phyloP scores from a whole-genome alignment of 164 flowering plant genomes.

The Dillenia turbinata region DNA sequence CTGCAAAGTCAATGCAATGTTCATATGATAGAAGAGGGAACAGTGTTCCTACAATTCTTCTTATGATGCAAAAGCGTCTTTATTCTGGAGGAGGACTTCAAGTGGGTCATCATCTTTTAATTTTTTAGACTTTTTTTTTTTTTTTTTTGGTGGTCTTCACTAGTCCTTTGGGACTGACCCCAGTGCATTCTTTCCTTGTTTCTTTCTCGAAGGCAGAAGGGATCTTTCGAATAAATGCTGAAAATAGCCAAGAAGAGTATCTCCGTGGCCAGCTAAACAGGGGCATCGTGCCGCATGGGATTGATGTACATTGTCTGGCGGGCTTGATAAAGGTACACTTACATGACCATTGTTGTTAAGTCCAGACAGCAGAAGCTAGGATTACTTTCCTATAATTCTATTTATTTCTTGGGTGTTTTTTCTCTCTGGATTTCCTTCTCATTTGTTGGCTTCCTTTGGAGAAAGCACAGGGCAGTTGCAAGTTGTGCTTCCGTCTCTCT shows the following conservation, averaged over 20 bases:
- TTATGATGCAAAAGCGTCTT: conserved; percentile 78
- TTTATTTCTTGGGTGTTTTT: too few relatives aligned
- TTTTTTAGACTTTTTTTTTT: too few relatives aligned
- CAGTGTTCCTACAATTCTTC: conserved; percentile 91
- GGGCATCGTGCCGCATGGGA: conserved; percentile 57
- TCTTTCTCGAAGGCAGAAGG: conserved; percentile 59
- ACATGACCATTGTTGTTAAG: too few relatives aligned
- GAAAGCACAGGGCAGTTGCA: too few relatives aligned
- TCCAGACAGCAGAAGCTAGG: too few relatives aligned
- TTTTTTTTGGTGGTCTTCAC: not conserved
- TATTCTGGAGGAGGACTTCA: conserved; percentile 79
- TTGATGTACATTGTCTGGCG: conserved; percentile 73
- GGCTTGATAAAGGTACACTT: conserved; percentile 61
- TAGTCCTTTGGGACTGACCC: not conserved
- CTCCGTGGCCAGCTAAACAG: conserved; percentile 51
- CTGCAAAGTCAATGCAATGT: conserved; percentile 94
- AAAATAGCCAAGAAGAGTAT: conserved; percentile 57
- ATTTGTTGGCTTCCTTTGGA: too few relatives aligned
- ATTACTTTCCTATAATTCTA: too few relatives aligned
- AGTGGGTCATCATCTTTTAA: conserved; percentile 35
- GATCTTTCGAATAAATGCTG: conserved; percentile 64
- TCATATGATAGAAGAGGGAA: conserved; percentile 79
- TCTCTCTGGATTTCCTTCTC: too few relatives aligned
- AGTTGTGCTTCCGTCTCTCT: too few relatives aligned
- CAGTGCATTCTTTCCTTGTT: not conserved